Base-by-base conservation (phyloP, 768 basidiomycete genomes). In the Kwoniella shandongensis region DNA sequence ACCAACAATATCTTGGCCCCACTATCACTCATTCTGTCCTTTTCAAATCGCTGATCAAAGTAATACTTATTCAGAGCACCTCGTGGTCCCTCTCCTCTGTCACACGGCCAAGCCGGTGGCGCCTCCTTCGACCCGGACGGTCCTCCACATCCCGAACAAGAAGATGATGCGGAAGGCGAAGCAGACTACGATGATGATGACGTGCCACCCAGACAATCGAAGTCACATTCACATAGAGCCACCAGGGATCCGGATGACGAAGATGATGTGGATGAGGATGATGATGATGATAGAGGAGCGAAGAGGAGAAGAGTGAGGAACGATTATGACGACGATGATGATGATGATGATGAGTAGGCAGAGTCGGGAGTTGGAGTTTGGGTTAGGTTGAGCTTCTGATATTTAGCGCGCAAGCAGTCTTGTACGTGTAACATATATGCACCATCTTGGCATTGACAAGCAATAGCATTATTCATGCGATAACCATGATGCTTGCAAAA, bases 251-350 rank as follows among this genome's bases (percentile, higher is more conserved):
- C 18, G 17, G 57, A 40, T 8, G 55, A 48, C 10, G 60, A 32
- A 4, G 87, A 87, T 40, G 88, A 85, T 20, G 87, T 86, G 45
- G 86, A 89, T 57, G 89, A 89, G 26, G 51, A 57, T 52, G 40
- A 62, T 38, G 42, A 50, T 26, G 59, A 36, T 18, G 54, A 51
- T 27, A 49, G 57, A 32, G 46, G 66, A 48, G 57, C 62, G 42
- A 71, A 73, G 52, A 56, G 49, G 48, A 57, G 56, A 46, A 52
- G 51, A 39, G 58, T 54, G 20, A 25, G 36, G 30, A 51, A 64
- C 55, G 55, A 74, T 57, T 63, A 75, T 29, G 63, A 77, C 58
- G 67, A 68, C 56, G 67, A 58, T 45, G 68, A 63, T 57, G 60
- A 63, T 17, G 61, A 62, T 44, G 66, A 67, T 32, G 62, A 63